Evolutionary conservation across 2,329 filamentous ascomycete genomes (phyloP).

Genomic region (Phoma sp.): DNA sequence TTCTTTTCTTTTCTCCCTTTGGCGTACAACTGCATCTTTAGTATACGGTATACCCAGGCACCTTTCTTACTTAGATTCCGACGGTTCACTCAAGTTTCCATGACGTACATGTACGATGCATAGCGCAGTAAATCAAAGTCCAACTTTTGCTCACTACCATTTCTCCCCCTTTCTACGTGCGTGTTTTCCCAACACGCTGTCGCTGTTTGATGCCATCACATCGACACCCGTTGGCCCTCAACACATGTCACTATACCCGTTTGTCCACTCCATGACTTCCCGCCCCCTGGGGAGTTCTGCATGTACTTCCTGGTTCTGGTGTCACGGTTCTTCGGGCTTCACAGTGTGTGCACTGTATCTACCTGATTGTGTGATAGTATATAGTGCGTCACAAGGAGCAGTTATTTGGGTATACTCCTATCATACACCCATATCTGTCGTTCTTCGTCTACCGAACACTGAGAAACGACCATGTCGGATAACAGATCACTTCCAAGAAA

Average conservation of each 20-base stretch:
- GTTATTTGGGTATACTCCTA: too few species aligned
- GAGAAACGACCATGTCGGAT: too few species aligned
- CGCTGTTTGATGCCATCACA: neutral
- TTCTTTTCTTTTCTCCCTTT: neutral
- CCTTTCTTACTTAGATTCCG: neutral
- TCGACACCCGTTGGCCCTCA: neutral
- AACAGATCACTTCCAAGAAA: too few species aligned
- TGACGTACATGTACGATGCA: neutral
- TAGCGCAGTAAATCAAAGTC: neutral
- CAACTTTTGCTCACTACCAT: neutral
- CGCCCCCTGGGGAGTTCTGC: too few species aligned
- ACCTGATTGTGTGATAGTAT: too few species aligned
- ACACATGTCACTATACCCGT: neutral
- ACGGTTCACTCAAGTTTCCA: neutral
- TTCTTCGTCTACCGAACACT: too few species aligned
- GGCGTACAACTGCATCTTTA: constrained; percentile 4
- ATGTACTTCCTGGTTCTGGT: too few species aligned
- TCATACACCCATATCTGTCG: too few species aligned
- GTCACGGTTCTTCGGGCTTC: too few species aligned
- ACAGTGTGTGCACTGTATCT: too few species aligned
- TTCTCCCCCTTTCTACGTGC: neutral
- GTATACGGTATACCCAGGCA: constrained; percentile 12
- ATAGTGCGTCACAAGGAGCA: neutral
- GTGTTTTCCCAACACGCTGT: neutral
- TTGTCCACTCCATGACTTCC: neutral